Evolutionary conservation across 2,329 filamentous ascomycete species (phyloP).

Genomic region (Aspergillus luchuensis): DNA sequence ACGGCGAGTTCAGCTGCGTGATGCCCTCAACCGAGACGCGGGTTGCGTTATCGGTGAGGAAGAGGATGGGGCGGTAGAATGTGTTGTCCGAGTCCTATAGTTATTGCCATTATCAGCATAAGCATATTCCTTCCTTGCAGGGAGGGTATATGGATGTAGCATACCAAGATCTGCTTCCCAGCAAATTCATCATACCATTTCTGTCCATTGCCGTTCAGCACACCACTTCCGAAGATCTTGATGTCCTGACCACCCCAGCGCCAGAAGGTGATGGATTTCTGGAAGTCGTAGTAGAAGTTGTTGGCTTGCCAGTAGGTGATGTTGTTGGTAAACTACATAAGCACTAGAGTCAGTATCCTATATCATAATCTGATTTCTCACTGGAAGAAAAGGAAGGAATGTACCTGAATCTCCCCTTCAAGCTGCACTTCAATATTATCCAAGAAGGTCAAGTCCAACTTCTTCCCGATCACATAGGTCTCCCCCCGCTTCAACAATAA

Average conservation of each 20-base stretch:
- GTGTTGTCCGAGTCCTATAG: constrained; percentile 54
- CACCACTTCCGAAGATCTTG: constrained; percentile 60
- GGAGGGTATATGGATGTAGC: neutral
- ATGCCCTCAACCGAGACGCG: constrained; percentile 61
- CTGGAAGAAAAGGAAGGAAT: neutral
- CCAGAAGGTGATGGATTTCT: constrained; percentile 63
- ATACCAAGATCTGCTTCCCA: constrained; percentile 41
- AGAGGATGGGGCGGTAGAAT: constrained; percentile 62
- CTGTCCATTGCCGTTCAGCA: constrained; percentile 59
- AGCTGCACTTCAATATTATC: constrained; percentile 60
- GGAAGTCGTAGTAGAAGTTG: constrained; percentile 54
- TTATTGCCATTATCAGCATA: constrained; percentile 2
- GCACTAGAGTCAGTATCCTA: neutral
- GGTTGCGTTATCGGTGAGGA: constrained; percentile 63
- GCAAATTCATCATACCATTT: constrained; percentile 55
- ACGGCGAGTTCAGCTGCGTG: constrained; percentile 62
- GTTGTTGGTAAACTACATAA: constrained; percentile 48
- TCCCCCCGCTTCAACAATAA: constrained; percentile 57
- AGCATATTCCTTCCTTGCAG: no score
- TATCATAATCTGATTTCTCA: neutral
- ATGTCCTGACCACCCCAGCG: constrained; percentile 65
- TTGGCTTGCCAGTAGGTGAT: constrained; percentile 54
- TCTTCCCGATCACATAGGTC: constrained; percentile 61
- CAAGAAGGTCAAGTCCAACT: constrained; percentile 60
- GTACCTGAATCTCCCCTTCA: constrained; percentile 58